Percentiles rank a stretch among this genome's conserved stretches.
These are phyloP conservation scores for Tolypocladium pustulatum DNA, from an alignment of 2,329 filamentous ascomycete genomes.

Conservation along the genomic window DNA sequence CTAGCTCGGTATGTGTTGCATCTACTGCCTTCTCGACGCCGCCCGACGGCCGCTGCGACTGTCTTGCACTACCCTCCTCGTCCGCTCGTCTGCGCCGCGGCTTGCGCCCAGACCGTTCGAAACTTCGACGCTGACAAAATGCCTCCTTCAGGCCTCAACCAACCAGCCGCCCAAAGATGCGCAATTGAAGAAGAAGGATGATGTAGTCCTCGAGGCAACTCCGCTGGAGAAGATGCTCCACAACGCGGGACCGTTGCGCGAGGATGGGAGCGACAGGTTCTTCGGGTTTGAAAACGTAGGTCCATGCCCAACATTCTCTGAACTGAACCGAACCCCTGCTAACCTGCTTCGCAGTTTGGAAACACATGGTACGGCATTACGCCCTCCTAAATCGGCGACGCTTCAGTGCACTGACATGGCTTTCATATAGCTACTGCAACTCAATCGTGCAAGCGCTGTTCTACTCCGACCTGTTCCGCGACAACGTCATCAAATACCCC, in stretches of 20 bases:
- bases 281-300: slow-evolving; percentile 96
- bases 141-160: slow-evolving; percentile 29
- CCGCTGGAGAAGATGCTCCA: slow-evolving; percentile 66
- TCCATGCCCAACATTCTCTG: slow-evolving; percentile 10
- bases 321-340: neutral
- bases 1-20: slow-evolving; percentile 38
- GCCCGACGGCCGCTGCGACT: neutral
- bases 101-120: slow-evolving; percentile 7
- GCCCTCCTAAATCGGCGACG: slow-evolving; percentile 1
- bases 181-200: slow-evolving; percentile 44
- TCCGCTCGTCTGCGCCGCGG: neutral
- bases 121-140: slow-evolving; percentile 20
- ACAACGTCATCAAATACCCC: slow-evolving; percentile 89
- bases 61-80: neutral
- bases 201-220: slow-evolving; percentile 46
- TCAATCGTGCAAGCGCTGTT: slow-evolving; percentile 96
- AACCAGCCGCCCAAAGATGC: slow-evolving; percentile 34
- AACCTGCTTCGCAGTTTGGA: slow-evolving; percentile 60
- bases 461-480: slow-evolving; percentile 87
- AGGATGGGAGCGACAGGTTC: slow-evolving; percentile 94
- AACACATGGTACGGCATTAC: slow-evolving; percentile 74
- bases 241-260: slow-evolving; percentile 68
- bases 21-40: neutral
- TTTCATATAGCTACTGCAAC: slow-evolving; percentile 79
- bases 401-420: slow-evolving; percentile 10